Evolutionary conservation across 179 eudicot genomes (phyloP).

Genomic region (Patellifolia procumbens): DNA sequence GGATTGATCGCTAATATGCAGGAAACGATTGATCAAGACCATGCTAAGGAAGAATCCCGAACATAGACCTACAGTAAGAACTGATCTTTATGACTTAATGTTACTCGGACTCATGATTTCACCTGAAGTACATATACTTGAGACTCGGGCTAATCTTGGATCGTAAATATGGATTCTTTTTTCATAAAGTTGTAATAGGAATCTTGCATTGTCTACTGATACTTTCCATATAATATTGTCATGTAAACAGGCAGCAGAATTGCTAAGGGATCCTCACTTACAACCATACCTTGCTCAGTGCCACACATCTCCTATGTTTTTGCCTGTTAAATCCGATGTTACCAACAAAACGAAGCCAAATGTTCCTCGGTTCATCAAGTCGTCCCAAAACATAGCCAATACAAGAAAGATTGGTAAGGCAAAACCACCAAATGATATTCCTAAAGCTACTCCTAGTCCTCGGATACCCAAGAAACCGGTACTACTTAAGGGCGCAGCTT

Average conservation of each 20-base stretch:
- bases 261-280: constrained; percentile 76
- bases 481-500: constrained; percentile 18
- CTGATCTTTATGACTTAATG: neutral
- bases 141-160: too few relatives aligned
- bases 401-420: constrained; percentile 28
- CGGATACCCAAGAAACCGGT: constrained; percentile 24
- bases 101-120: neutral
- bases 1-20: constrained; percentile 25
- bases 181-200: too few relatives aligned
- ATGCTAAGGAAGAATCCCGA: constrained; percentile 96
- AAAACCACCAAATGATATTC: constrained; percentile 28
- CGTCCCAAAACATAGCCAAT: constrained; percentile 27
- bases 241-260: constrained; percentile 72
- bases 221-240: neutral
- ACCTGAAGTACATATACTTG: neutral
- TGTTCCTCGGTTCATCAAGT: constrained; percentile 25
- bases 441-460: constrained; percentile 27
- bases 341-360: constrained; percentile 35
- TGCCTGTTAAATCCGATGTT: constrained; percentile 63
- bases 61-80: constrained; percentile 87
- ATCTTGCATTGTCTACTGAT: too few relatives aligned
- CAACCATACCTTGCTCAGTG: constrained; percentile 77
- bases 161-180: too few relatives aligned
- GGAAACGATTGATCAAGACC: constrained; percentile 84
- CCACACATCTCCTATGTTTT: constrained; percentile 63